Conservation (phyloP, 1,139 yeast species). For the Saccharomyces uvarum region DNA sequence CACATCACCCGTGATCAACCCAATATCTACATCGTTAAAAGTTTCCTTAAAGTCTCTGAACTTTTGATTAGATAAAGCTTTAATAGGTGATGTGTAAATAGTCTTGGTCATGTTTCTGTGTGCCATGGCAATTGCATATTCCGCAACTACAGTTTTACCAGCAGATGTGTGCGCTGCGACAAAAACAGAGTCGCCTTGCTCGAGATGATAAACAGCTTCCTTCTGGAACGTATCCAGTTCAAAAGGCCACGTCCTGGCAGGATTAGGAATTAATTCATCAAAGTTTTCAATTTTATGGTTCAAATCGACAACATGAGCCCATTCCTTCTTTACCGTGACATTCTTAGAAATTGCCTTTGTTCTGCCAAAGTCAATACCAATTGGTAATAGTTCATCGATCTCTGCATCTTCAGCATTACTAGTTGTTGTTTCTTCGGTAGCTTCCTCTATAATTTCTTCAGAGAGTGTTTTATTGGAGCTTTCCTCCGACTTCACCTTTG, state of each 20-base stretch:
- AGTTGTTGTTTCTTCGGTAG: not conserved
- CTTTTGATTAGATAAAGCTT: constrained; percentile 87
- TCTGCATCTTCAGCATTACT: constrained; percentile 29
- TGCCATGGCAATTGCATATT: constrained; percentile 92
- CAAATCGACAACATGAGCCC: constrained; percentile 95
- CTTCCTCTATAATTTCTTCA: constrained; percentile 7
- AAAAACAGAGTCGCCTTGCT: constrained; percentile 93
- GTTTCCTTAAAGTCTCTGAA: constrained; percentile 84
- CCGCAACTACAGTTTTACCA: constrained; percentile 89
- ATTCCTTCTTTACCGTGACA: constrained; percentile 45
- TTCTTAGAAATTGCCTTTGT: constrained; percentile 32
- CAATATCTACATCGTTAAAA: constrained; percentile 77
- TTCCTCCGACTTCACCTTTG: constrained; percentile 26
- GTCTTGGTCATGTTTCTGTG: constrained; percentile 84
- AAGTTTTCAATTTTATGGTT: constrained; percentile 79
- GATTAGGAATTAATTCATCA: constrained; percentile 78
- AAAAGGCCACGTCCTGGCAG: constrained; percentile 91
- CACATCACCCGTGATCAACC: constrained; percentile 95
- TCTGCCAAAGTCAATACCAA: constrained; percentile 47
- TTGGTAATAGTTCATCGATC: constrained; percentile 72
- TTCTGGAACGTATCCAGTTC: constrained; percentile 92
- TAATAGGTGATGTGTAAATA: constrained; percentile 87
- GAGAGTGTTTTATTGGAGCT: constrained; percentile 25
- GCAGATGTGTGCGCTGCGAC: constrained; percentile 98
- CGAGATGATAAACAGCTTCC: constrained; percentile 92